A percentile compares a stretch with the other conserved stretches of the same genome.
phyloP scores from a whole-genome alignment of 208 protist species.

The Leishmania tropica region DNA sequence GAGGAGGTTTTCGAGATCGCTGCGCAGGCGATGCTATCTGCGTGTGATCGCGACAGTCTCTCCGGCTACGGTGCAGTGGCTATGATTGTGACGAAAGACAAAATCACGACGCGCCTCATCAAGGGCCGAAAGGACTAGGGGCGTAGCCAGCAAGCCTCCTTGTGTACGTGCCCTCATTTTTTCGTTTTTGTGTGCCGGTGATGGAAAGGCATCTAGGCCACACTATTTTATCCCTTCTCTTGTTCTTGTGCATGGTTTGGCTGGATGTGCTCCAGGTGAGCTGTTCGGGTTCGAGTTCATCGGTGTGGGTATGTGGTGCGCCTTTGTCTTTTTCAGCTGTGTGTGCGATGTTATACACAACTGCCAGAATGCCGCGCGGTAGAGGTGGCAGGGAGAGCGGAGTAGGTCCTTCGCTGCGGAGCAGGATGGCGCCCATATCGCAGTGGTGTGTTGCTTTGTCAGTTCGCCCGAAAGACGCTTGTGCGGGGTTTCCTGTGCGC shows the following conservation, averaged over 20 bases:
- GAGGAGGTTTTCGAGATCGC: conserved; percentile 98
- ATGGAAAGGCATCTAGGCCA: neutral
- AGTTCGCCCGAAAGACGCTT: neutral
- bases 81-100: conserved; percentile 85
- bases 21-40: conserved; percentile 94
- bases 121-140: conserved; percentile 87
- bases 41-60: conserved; percentile 97
- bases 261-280: neutral
- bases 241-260: neutral
- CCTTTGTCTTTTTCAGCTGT: neutral
- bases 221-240: neutral
- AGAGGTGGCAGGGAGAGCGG: neutral
- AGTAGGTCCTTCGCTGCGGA: neutral
- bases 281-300: conserved; percentile 7
- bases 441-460: neutral
- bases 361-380: neutral
- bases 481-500: neutral
- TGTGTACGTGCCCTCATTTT: neutral
- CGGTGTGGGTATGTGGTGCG: neutral
- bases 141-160: neutral
- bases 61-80: conserved; percentile 98
- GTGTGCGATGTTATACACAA: neutral
- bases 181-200: neutral
- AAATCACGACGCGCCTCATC: conserved; percentile 84
- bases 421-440: neutral